phyloP scores from a whole-genome alignment of 2,329 filamentous ascomycete genomes.

The Rhexocercosporidium sp. region DNA sequence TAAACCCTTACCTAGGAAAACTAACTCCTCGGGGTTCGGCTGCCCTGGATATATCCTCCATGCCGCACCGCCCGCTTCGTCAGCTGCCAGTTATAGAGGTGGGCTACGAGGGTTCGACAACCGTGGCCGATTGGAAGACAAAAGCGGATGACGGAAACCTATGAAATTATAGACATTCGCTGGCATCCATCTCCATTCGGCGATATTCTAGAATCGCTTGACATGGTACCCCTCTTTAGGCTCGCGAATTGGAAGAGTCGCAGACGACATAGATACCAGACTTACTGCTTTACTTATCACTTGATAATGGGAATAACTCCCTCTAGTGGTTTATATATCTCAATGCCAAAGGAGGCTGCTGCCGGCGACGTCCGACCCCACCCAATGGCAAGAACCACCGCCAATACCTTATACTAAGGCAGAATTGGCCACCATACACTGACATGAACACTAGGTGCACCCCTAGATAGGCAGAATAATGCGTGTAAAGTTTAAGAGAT shows the following conservation, averaged over 20 bases:
- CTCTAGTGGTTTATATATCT: neutral
- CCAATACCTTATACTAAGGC: neutral
- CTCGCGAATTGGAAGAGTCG: neutral
- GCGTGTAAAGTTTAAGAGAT: neutral
- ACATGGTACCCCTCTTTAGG: neutral
- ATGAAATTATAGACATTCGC: neutral
- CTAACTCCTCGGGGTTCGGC: neutral
- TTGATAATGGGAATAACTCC: neutral
- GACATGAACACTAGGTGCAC: neutral
- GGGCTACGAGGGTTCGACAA: neutral
- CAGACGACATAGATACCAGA: neutral
- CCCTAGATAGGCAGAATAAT: neutral
- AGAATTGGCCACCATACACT: conserved; percentile 3
- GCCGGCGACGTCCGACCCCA: neutral
- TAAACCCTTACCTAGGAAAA: neutral
- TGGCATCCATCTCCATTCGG: too few relatives aligned
- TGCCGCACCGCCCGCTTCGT: neutral
- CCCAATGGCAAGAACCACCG: neutral
- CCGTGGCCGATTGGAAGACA: neutral
- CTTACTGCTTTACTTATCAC: neutral
- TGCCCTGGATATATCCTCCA: neutral
- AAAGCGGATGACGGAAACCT: neutral
- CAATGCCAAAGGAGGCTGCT: neutral
- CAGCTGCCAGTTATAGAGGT: neutral
- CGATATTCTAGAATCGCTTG: neutral